Base-by-base conservation (phyloP, 257 asterid species). In the Solanum lycopersicoides region DNA sequence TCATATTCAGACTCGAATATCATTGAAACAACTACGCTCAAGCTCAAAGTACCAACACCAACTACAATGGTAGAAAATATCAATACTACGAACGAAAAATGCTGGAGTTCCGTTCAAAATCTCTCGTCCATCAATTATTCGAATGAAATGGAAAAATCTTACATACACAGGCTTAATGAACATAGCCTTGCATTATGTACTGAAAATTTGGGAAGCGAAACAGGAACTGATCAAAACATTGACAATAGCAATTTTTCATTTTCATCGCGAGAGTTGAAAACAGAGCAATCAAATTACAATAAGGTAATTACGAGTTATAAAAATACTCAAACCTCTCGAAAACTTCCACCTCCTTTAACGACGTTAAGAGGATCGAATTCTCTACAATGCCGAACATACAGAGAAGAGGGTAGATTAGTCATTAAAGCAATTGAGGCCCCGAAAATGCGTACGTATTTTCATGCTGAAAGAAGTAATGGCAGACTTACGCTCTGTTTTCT, bases 311-410 rank as follows among this genome's bases (percentile, higher is more conserved):
- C 30, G 13, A 20, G 68, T 23, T 10, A 74, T 74, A 66, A 39
- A 16, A 71, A 21, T 71, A 42, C 23, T 83, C 15, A 83, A 56
- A 83, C 25, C 42, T 45, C 76, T 87, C 91, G 69, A 50, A 88
- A 88, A 85, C 91, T 94, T 88, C 99, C 99, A 50, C 99, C 99
- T 79, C 98, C 95, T 69, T 89, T 95, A 91, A 93, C 97, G 37
- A 90, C 98, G 6, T 91, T 94, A 90, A 94, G 94, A 32, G 92
- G 95, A 21, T 69, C 93, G 25, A 92, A 90, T 79, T 89, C 96
- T 5, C 71, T 96, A 75, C 94, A 92, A 75, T 92, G 95, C 88
- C 89, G 90, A 53, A 91, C 94, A 60, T 95, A 88, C 86, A 76
- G 94, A 4, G 96, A 93, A 42, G 94, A 89, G 12, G 98, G 98